Base-by-base conservation (phyloP, 2,329 filamentous ascomycete genomes). In the Aspergillus ochraceus region DNA sequence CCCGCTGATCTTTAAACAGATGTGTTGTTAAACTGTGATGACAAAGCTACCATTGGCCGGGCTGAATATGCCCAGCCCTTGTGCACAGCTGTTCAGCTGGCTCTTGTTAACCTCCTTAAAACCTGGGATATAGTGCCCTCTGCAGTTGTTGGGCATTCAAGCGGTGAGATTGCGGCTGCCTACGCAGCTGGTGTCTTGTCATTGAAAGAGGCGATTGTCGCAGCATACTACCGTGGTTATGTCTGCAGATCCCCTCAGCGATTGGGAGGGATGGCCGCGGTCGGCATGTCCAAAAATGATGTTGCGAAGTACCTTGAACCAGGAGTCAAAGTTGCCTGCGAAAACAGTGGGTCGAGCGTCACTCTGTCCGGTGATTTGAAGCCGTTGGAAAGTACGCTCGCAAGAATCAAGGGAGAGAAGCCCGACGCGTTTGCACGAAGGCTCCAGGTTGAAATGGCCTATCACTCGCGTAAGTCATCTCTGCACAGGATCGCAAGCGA, bases 71-170 rank as follows among this genome's bases (percentile, higher is more conserved):
- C 68, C 10, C 70, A 72, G 52, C 65, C 70, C 49, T 9, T 71
- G 46, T 58, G 64, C 55, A 17, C 62, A 69, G n/a, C 69, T 69
- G 30, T 73, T 8, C 69, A 73, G 46, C 59, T 73, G 30, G 70
- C 64, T 3, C 49, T 71, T 20, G 66, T 70, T 14, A 63, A 69
- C 36, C 52, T 68, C 10, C 42, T 71, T 6, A 22, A 47, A 4
- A 60, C 55, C 45, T 68, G 64, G 62, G 61, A 51, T 6, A 51
- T 73, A 20, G 47, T 24, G 3, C 68, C 69, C 1, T 50, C 53
- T 8, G 57, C 63, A 17, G 66, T 68, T 9, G 60, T 70, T 39
- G 70, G 70, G 19, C 70, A 72, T 47, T 72, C 70, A 1, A 69
- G 66, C 22, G 70, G 70, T 17, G 70, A 73, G 55, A 46, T 17